Evolutionary conservation across 1,139 yeast genomes (phyloP).

Genomic region (Candida sp.): DNA sequence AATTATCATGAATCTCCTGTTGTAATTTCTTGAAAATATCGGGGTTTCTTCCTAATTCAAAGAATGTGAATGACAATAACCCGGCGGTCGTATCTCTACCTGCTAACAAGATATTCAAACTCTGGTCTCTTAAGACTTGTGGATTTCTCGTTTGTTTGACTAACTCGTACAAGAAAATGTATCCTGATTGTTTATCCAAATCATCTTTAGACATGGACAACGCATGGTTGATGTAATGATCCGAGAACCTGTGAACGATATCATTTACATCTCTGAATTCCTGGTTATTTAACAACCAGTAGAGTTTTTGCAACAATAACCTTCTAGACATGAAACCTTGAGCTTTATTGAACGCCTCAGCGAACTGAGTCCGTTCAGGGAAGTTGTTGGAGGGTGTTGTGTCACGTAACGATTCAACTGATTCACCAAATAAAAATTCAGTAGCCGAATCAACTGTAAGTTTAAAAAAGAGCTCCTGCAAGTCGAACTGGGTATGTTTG

Average conservation of each 20-base stretch:
- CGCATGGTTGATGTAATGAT: conserved; percentile 25
- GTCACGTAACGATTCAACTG: conserved; percentile 40
- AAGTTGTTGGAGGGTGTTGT: conserved; percentile 11
- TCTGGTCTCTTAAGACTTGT: conserved; percentile 47
- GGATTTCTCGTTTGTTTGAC: conserved; percentile 50
- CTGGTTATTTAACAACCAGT: conserved; percentile 26
- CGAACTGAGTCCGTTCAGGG: conserved; percentile 37
- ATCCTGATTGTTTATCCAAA: conserved; percentile 35
- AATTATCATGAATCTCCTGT: conserved; percentile 27
- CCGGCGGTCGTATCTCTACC: conserved; percentile 62
- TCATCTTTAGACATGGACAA: conserved; percentile 25
- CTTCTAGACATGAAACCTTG: conserved; percentile 36
- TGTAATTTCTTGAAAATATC: conserved; percentile 35
- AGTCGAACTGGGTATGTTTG: conserved; percentile 35
- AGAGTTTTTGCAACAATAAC: conserved; percentile 30
- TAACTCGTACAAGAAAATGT: conserved; percentile 49
- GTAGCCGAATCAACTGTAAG: conserved; percentile 58
- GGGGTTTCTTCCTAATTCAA: conserved; percentile 44
- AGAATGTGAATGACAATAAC: conserved; percentile 44
- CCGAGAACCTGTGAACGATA: conserved; percentile 31
- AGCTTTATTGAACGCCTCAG: conserved; percentile 39
- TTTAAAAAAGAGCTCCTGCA: conserved; percentile 46
- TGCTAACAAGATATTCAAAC: conserved; percentile 49
- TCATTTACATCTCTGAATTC: conserved; percentile 28
- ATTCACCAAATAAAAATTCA: conserved; percentile 59